Evolutionary conservation across 352 stramenopile species (phyloP).

Genomic region (Globisporangium emineosum): DNA sequence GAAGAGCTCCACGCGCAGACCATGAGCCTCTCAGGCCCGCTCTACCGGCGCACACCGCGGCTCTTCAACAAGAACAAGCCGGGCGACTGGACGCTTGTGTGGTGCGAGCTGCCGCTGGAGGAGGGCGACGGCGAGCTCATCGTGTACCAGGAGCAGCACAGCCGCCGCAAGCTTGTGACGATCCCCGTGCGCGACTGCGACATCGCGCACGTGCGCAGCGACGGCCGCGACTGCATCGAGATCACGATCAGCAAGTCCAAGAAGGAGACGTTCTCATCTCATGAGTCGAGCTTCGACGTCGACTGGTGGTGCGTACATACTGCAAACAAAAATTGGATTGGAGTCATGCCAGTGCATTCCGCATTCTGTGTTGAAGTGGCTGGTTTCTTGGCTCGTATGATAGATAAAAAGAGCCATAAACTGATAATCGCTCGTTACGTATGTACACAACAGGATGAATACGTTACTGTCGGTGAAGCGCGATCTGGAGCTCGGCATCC

Average conservation of each 20-base stretch:
- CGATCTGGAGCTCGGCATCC: conserved; percentile 61
- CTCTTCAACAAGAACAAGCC: conserved; percentile 70
- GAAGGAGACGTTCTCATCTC: conserved; percentile 83
- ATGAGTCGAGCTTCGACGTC: conserved; percentile 81
- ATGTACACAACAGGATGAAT: conserved; percentile 54
- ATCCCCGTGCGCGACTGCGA: conserved; percentile 65
- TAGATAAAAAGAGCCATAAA: background rate
- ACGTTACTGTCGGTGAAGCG: conserved; percentile 75
- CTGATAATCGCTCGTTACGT: background rate
- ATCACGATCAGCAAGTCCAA: conserved; percentile 59
- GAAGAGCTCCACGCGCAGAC: background rate
- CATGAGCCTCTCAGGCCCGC: conserved; percentile 66
- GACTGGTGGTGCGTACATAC: conserved; percentile 72
- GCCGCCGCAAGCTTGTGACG: conserved; percentile 43
- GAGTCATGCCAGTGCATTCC: background rate
- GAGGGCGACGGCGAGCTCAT: conserved; percentile 67
- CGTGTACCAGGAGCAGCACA: conserved; percentile 59
- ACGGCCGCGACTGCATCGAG: conserved; percentile 82
- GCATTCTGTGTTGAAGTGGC: background rate
- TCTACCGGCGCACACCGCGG: conserved; percentile 69
- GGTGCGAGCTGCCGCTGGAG: conserved; percentile 64
- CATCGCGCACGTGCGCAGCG: conserved; percentile 78
- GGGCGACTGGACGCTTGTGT: conserved; percentile 78
- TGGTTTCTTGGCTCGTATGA: background rate
- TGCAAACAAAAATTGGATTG: background rate